A percentile compares a stretch with the other conserved stretches of the same genome.
Evolutionary conservation across 2,329 filamentous ascomycete species (phyloP).

Genomic region (Bipolaris gigantea): DNA sequence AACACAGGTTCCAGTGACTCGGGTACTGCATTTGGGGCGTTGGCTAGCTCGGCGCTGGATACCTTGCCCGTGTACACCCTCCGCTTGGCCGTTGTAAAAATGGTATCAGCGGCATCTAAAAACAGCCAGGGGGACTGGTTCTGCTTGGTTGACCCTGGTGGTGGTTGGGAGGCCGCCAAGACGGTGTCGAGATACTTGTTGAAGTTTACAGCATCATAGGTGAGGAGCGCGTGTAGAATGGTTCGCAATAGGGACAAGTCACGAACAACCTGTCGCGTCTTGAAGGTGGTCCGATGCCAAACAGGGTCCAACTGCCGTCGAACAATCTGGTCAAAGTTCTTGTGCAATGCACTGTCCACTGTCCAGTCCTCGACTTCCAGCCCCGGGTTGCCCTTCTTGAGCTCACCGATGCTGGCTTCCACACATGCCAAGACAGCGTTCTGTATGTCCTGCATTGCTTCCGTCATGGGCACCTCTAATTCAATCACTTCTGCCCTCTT

Average conservation of each 20-base stretch:
- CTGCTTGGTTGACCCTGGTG: constrained; percentile 82
- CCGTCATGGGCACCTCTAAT: constrained; percentile 93
- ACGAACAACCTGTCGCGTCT: constrained; percentile 90
- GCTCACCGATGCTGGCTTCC: constrained; percentile 88
- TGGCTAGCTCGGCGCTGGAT: constrained; percentile 57
- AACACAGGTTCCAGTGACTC: constrained; percentile 76
- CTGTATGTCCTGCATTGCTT: constrained; percentile 90
- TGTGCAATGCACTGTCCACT: constrained; percentile 86
- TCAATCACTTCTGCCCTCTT: constrained; percentile 97
- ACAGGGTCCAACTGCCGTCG: constrained; percentile 90
- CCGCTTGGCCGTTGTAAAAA: constrained; percentile 86
- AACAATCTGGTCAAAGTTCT: constrained; percentile 87
- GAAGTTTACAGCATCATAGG: constrained; percentile 88
- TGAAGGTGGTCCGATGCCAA: constrained; percentile 95
- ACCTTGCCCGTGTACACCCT: constrained; percentile 81
- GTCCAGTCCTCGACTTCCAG: constrained; percentile 98
- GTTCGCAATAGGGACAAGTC: constrained; percentile 82
- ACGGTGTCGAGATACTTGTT: constrained; percentile 93
- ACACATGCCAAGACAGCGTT: constrained; percentile 95
- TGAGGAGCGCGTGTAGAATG: constrained; percentile 78
- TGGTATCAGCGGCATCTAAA: constrained; percentile 88
- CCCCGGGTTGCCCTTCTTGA: constrained; percentile 87
- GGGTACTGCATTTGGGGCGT: constrained; percentile 52
- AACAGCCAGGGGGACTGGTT: constrained; percentile 96
- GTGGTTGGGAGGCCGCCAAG: constrained; percentile 83